Evolutionary conservation across 2,329 filamentous ascomycete species (phyloP), one percentile per base, ranked within the genome.

Genomic region (Sclerotinia glacialis): DNA sequence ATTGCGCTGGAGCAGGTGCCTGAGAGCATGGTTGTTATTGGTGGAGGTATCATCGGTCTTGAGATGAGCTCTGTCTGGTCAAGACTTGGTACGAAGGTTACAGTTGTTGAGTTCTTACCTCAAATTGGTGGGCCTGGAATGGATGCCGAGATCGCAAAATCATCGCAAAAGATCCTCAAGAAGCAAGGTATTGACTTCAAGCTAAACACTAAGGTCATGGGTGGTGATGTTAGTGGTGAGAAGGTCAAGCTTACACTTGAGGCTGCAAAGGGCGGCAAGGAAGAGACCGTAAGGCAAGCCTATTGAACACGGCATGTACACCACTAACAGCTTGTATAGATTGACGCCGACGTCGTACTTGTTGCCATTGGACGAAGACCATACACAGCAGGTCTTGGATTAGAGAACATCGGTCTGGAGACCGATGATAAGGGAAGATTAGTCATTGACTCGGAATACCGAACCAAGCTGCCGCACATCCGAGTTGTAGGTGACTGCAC

Each of bases 1-100:
- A 89, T 99, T 76, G 85, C 93, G 50, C 85, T 99, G 69, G 85
- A 92, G 75, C 86, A 96, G 83, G 91, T 99, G 47, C 95, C 95
- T 53, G 93, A 97, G 85, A 95, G 91, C 81, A 90, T 99, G 91
- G 84, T 96, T 71, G 95, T 99, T 75, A 97, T 99, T 77, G 95
- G 95, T 74, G 95, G 95, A 78, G 95, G 95, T 79, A 99, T 99
- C 79, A 99, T 99, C 76, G 95, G 95, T 78, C 87, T 99, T 52
- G 95, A 99, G 82, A 99, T 99, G 95, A 92, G 83, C 71, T 98
- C 94, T 64, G 95, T 99, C 64, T 99, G 95, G 95, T 97, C 93
- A 69, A 87, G 95, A 76, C 85, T 99, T 69, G 95, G 95, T 71
- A 80, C 93, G 71, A 92, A 98, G 81, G 95, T 99, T 68, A 99